Base-by-base conservation (phyloP, 1,139 yeast genomes). In the Saccharomyces hybrid region DNA sequence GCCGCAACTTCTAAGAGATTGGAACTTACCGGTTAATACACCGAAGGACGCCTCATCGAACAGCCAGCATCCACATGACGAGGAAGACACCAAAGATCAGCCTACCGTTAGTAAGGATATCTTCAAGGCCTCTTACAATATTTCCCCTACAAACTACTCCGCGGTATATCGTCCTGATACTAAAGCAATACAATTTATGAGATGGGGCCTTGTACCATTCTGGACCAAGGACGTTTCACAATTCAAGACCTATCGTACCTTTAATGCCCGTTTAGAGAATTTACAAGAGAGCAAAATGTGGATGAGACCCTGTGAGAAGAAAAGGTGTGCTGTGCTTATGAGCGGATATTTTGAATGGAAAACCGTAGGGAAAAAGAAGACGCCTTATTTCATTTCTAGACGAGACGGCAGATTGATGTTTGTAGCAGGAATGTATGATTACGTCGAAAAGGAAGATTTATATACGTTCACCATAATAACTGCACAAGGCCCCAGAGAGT, bases 291-390 rank as follows among this genome's bases (percentile, higher is more conserved):
- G 74, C 44, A 70, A 74, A 32, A 68, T 82, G 31, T 85, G 91
- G 90, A 56, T 55, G 2, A 57, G 57, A 8, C 58, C 63, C 41
- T 54, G 61, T 47, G 53, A 58, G 25, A 74, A 71, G 27, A 59
- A 61, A 48, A 62, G 78, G 11, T 90, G 96, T 65, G 83, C 84
- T 1, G 80, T 89, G 0, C 91, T 96, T 0, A 78, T 87, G 46
- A 80, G 81, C 62, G 97, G 97, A 0, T 91, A 90, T 67, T 90
- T 80, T 65, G 98, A 90, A 68, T 90, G 97, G 97, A 60, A 55
- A 50, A 61, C 61, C 34, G 65, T 54, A 51, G 68, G 63, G 53
- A 60, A 63, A 42, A 73, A 73, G 20, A 83, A 80, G 60, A 67
- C 68, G 0, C 96, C 97, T 0, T 81, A 85, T 66, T 90, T 74